These are phyloP conservation scores for Entomophthora muscae DNA, from an alignment of 371 early-diverging fungal genomes.

Conservation along the genomic window DNA sequence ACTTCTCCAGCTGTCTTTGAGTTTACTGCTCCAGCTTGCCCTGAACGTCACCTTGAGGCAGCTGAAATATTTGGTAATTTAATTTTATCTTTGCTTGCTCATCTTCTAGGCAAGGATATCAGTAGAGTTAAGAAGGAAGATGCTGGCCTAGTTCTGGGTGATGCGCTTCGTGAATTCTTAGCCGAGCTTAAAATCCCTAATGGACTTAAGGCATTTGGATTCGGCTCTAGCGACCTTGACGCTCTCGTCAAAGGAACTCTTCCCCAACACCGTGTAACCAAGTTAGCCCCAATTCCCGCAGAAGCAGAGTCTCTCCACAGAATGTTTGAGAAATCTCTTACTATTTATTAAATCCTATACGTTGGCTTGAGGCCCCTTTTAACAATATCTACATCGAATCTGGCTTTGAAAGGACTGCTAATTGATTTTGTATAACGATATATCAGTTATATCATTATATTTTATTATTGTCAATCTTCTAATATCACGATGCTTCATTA, in stretches of 20 bases:
- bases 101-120: conserved; percentile 1
- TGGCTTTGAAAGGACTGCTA: too few species aligned
- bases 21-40: conserved; percentile 58
- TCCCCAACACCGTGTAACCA: conserved; percentile 85
- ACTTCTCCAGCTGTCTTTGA: conserved; percentile 78
- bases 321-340: conserved; percentile 50
- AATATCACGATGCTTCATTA: too few species aligned
- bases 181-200: conserved; percentile 58
- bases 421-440: too few species aligned
- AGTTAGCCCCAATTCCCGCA: conserved; percentile 60
- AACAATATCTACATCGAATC: too few species aligned
- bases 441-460: too few species aligned
- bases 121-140: neutral
- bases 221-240: conserved; percentile 42
- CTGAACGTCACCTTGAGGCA: conserved; percentile 71
- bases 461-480: too few species aligned
- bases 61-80: conserved; percentile 52
- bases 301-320: conserved; percentile 43
- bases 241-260: conserved; percentile 67
- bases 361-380: too few species aligned
- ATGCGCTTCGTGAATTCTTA: conserved; percentile 58
- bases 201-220: conserved; percentile 68
- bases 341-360: conserved; percentile 40
- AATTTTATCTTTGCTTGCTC: conserved; percentile 19
- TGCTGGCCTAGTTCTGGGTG: conserved; percentile 59